Evolutionary conservation across 2,329 filamentous ascomycete genomes (phyloP).

Genomic region (Podosphaera leucotricha): DNA sequence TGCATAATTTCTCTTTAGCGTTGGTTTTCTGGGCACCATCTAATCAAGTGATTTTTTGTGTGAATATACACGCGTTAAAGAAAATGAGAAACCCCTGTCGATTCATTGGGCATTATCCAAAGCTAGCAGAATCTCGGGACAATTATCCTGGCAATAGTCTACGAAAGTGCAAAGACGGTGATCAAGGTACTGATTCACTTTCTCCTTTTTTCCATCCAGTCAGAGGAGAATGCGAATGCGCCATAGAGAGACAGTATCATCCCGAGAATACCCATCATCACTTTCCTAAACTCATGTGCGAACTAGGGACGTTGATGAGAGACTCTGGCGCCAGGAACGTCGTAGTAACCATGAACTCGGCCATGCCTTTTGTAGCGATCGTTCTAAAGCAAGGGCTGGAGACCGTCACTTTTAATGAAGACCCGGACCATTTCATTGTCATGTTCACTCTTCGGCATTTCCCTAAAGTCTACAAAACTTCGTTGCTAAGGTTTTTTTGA

Average conservation of each 20-base stretch:
- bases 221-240: background rate
- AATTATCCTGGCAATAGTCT: background rate
- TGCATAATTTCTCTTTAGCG: no score
- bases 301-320: background rate
- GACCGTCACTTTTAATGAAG: background rate
- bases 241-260: background rate
- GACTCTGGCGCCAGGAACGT: background rate
- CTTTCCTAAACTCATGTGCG: background rate
- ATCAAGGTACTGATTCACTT: background rate
- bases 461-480: constrained; percentile 2
- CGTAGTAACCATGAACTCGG: background rate
- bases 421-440: background rate
- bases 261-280: background rate
- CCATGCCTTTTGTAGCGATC: background rate
- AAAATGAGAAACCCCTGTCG: background rate
- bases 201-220: background rate
- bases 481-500: constrained; percentile 1
- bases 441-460: constrained; percentile 1
- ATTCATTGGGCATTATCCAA: background rate
- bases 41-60: no score
- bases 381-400: background rate
- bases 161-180: background rate
- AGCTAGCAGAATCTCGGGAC: background rate
- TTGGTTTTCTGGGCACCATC: no score
- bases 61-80: no score